Evolutionary conservation across 805 yeast genomes (phyloP), one percentile per base, ranked within the genome.

Genomic region (Ogataea naganishii): DNA sequence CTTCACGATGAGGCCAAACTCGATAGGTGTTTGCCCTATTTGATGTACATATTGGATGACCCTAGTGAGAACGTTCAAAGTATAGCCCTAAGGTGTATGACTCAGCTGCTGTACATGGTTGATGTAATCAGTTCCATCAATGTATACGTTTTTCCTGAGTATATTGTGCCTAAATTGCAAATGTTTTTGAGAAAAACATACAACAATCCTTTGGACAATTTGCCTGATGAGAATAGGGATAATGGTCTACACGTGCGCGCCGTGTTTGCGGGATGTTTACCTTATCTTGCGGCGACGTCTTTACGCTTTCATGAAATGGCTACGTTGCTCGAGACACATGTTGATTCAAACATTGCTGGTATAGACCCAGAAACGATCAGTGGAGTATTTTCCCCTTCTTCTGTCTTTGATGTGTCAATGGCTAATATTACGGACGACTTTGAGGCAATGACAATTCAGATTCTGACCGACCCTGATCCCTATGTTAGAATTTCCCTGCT

Each of bases 21-120:
- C 23, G 96, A 92, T 50, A 57, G 96, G 26, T 74, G 85, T 19
- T 52, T 92, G 15, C 97, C 98, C 0, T 84, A 80, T 47, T 51
- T 92, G 15, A 68, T 83, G 14, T 58, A 73, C n/a, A 60, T 85
- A 31, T 51, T 88, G 10, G 85, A 81, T 30, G 95, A 84, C 36
- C 57, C 66, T 1, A 66, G 77, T 13, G 64, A 73, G 1, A 69
- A 65, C 26, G 92, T 85, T 4, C 81, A 79, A 30, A 67, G 75
- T 2, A 59, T 73, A 3, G 82, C 94, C 0, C 43, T 92, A 6
- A 60, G 72, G 26, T 59, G 77, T 2, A 46, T 83, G 26, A 73
- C 94, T 0, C 88, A 83, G 23, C 53, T 92, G 3, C 53, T 89
- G 23, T 53, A 62, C 6, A 62, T 78, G 39, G 79, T 86, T 23